Evolutionary conservation across 139 green algal species (phyloP).

Genomic region (Chlorella sp.): DNA sequence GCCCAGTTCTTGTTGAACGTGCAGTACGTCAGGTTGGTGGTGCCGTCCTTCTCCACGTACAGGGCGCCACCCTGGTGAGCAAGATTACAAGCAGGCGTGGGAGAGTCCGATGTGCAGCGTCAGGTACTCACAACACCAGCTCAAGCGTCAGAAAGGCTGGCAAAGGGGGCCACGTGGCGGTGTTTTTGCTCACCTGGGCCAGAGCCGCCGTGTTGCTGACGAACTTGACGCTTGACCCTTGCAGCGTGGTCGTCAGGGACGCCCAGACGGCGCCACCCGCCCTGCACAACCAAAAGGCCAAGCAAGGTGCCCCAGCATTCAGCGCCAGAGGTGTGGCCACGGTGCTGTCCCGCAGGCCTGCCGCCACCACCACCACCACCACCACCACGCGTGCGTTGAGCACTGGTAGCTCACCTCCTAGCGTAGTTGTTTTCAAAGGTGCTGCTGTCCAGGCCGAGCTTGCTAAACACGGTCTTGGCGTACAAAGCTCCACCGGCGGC

Average conservation of each 20-base stretch:
- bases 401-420: too few relatives aligned
- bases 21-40: not conserved
- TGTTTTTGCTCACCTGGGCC: not conserved
- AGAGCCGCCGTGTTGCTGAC: not conserved
- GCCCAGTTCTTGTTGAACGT: not conserved
- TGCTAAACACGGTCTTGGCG: not conserved
- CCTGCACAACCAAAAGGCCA: not conserved
- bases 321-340: too few relatives aligned
- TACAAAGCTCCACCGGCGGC: not conserved
- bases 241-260: not conserved
- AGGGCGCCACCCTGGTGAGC: not conserved
- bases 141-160: too few relatives aligned
- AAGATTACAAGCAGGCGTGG: not conserved
- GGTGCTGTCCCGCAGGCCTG: too few relatives aligned
- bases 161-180: not conserved
- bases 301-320: too few relatives aligned
- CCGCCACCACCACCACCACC: too few relatives aligned
- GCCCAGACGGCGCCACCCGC: not conserved
- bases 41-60: not conserved
- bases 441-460: not conserved
- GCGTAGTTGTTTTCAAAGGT: not conserved
- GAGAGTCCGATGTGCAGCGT: not conserved
- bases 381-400: too few relatives aligned
- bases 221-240: not conserved
- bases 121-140: not conserved